Base-by-base conservation (phyloP, 78 protist species). In the Dictyostelium intermedium region DNA sequence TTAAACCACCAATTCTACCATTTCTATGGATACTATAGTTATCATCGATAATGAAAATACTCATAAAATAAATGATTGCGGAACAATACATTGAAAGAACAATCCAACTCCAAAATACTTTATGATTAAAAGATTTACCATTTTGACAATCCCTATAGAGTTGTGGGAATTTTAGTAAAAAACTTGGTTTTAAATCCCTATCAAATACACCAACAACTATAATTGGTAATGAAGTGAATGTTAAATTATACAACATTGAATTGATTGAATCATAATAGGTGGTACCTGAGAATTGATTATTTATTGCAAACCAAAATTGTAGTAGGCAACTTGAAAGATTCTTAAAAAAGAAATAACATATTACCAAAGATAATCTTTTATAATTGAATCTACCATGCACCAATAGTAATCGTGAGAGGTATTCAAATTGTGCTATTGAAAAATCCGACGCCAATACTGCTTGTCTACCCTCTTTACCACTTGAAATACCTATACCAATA, bases 341-440 rank as follows among this genome's bases (percentile, higher is more conserved):
- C 97, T 97, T 96, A 45, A 84, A 84, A 87, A 92, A 97, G 39
- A 89, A 83, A 79, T 92, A 99, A 69, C 96, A 93, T 11, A 96
- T 79, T 53, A 98, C 11, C 14, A 34, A 34, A 25, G 98, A 50
- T 41, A 96, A 35, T 11, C 99, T 95, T 10, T 85, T 92, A 93
- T 99, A 99, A 27, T 83, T 81, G 97, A 92, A 96, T 18, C 92
- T 61, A 16, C 99, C 99, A 92, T 99, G 99, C 1, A 92, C 92
- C 13, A 92, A 39, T 37, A 92, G 30, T n/a, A 92, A 34, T 27
- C 87, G 50, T 56, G 82, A 91, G 7, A 92, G 61, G 43, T 60
- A 87, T 18, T 89, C 43, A 30, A 94, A 94, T 84, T 94, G 96
- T 2, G 92, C 37, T 23, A 94, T 86, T 37, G 93, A 50, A 87